Evolutionary conservation across 2,329 filamentous ascomycete genomes (phyloP), one percentile per base, ranked within the genome.

Genomic region (Thelonectria olida): DNA sequence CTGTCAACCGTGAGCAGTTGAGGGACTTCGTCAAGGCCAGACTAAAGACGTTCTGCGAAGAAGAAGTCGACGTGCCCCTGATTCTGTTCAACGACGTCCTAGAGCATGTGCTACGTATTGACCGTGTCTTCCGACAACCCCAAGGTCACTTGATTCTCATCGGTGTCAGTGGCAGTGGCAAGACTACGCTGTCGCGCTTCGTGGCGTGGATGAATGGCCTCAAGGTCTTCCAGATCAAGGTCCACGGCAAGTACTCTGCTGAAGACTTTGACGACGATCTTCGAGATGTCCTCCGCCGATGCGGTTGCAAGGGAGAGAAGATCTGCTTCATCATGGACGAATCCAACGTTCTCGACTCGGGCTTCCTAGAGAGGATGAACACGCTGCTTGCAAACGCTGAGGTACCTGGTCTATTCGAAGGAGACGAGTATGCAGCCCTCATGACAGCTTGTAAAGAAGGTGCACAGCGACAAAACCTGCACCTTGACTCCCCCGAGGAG

Each of bases 311-410:
- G 82, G 96, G 96, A 34, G 96, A 99, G 77, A 98, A 98, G 84
- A 97, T 99, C 49, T 99, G 96, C 81, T 99, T 99, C 83, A 97
- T 99, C 82, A 98, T 99, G 94, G 96, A 99, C 75, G 96, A 99
- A 81, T 91, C 95, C 9, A 99, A 99, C 72, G 96, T 99, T 34
- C 86, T 99, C 25, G 96, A 99, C 78, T 99, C 96, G 42, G 96
- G 96, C 54, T 99, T 99, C 88, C 80, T 99, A 56, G 96, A 99
- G 78, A 90, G 96, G 72, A 99, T 99, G 96, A 99, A 99, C 76
- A 99, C 96, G 0, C 81, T 99, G 51, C 89, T 99, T 63, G 96
- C 96, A 72, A 99, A 99, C 75, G 96, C 96, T n/a, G 96, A 99
- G 80, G 96, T 99, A 10, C 96, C 96, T 17, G 96, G 96, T 81